These are phyloP conservation scores for Neurospora cerealis DNA, from an alignment of 495 filamentous ascomycete species.

Conservation along the genomic window DNA sequence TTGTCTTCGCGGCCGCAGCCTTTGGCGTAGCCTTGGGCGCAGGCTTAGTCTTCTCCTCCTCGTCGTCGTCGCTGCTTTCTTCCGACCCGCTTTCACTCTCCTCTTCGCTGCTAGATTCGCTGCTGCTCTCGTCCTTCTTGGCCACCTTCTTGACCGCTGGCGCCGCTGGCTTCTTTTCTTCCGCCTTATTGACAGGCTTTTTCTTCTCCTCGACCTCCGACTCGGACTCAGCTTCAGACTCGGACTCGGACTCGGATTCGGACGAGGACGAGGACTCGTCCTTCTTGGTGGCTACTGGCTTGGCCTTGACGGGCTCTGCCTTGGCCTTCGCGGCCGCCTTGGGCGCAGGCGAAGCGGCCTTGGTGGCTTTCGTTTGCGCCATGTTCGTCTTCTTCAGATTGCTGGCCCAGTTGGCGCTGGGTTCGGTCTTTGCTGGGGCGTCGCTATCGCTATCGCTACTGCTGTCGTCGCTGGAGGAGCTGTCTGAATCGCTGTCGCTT, in stretches of 20 bases:
- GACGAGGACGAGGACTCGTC: constrained; percentile 1
- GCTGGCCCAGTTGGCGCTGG: constrained; percentile 2
- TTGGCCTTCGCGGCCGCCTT: constrained; percentile 3
- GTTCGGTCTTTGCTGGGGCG: not conserved
- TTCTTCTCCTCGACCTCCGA: constrained; percentile 3
- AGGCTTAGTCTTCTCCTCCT: not conserved
- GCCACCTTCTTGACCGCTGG: constrained; percentile 3
- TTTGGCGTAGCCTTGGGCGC: constrained; percentile 5
- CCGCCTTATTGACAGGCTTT: not conserved
- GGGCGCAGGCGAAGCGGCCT: not conserved
- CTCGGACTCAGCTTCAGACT: constrained; percentile 15
- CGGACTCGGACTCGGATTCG: constrained; percentile 11
- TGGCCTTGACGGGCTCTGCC: not conserved
- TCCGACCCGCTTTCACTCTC: not conserved
- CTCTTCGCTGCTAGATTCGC: not conserved
- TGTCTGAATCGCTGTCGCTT: constrained; percentile 5
- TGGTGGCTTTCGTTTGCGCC: constrained; percentile 3
- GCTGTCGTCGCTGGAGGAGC: constrained; percentile 15
- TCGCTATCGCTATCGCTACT: constrained; percentile 21
- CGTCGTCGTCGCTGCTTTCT: not conserved
- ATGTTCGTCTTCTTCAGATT: constrained; percentile 6
- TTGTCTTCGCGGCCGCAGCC: not conserved
- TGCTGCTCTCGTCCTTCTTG: constrained; percentile 7
- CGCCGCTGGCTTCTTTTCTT: constrained; percentile 3
- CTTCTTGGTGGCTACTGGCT: constrained; percentile 6